Evolutionary conservation across 192 early-diverging fungal genomes (phyloP), one percentile per base, ranked within the genome.

Genomic region (Backusella parvicylindrica): DNA sequence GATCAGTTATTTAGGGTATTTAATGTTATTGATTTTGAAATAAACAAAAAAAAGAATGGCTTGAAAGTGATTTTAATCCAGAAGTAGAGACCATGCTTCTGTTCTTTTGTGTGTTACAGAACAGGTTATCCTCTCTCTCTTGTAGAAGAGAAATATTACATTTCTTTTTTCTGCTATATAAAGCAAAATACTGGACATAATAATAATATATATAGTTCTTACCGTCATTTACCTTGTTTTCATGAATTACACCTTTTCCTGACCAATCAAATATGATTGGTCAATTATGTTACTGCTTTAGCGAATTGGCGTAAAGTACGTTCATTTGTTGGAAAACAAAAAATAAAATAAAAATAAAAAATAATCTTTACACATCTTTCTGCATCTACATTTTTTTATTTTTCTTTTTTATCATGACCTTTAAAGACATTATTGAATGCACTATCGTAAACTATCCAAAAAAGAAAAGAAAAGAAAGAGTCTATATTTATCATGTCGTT

Each of bases 341-440:
- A 35, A 3, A 35, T 35, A 7, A 15, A 47, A n/a, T n/a, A n/a
- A 47, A n/a, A 47, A 47, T n/a, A 47, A n/a, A 47, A 47, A 16
- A 47, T 15, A n/a, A 18, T 47, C n/a, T 6, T 47, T 47, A n/a
- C 40, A 13, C 43, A n/a, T 47, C 53, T 60, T 60, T 60, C 53
- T 60, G 53, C 53, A 60, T 60, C 23, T 28, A 28, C 26, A 13
- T 28, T 26, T 12, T 60, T 15, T 43, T 15, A 2, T 15, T 43
- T 15, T 18, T 67, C 35, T n/a, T 15, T 33, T 36, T 47, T 49
- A 21, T 12, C 7, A 70, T 70, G 68, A n/a, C 68, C 41, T 43
- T 70, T 47, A 21, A 37, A 28, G 49, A 72, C 18, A 50, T 56
- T 28, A 56, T 72, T 18, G 71, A 72, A 26, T 72, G 71, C 26